Base-by-base conservation (phyloP, 2,329 filamentous ascomycete species). In the Nigrospora osmanthi region DNA sequence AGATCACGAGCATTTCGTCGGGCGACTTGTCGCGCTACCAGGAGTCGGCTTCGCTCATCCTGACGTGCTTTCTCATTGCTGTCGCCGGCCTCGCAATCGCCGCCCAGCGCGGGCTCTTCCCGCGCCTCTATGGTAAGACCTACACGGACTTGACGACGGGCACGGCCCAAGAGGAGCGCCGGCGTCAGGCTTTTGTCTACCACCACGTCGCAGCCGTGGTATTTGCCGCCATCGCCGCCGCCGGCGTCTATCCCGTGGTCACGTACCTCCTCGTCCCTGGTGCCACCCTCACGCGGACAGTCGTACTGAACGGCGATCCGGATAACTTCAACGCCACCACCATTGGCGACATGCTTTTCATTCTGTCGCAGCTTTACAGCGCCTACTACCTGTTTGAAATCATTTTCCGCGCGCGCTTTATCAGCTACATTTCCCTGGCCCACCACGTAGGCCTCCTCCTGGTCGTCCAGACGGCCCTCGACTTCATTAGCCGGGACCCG, bases 311-410 rank as follows among this genome's bases (percentile, higher is more conserved):
- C 15, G 15, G 33, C 12, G n/a, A n/a, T n/a, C 44, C 42, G 3
- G 45, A 45, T 6, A 35, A 38, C 1, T n/a, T n/a, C n/a, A n/a
- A n/a, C 33, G 49, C n/a, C 16, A 17, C 36, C 3, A 49, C 47
- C 5, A 42, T 41, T 6, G 51, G 51, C 11, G 49, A 51, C 6
- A 38, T 51, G 15, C 44, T 52, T 16, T 51, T 48, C 19, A 46
- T 48, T 2, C 15, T 51, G 0, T 35, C 43, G 1, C 51, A 52
- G 35, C 34, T 49, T 1, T 51, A 52, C 44, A 46, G 47, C 44
- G 49, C 43, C 4, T 52, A 52, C 40, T 52, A 52, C 33, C 43
- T 51, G 12, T 52, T 52, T 34, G 51, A 52, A 33, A 39, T 52
- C 4, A 45, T 42, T n/a, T 52, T 42, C 17, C 49, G 51, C 38